phyloP scores from a whole-genome alignment of 306 rosid genomes.

The Abrus pulchellus region DNA sequence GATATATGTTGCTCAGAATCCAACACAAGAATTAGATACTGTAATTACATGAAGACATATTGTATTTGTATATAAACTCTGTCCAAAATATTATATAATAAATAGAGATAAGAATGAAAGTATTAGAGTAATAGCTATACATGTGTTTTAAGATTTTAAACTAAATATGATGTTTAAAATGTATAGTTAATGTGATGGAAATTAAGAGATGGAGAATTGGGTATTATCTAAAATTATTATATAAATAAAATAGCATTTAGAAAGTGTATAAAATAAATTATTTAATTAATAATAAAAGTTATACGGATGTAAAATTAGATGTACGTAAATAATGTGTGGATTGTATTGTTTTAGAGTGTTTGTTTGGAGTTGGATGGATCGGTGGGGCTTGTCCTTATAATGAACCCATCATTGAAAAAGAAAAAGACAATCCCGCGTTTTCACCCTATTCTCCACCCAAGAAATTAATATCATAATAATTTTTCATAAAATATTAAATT shows the following conservation, averaged over 20 bases:
- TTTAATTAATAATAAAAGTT: neutral
- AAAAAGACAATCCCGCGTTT: neutral
- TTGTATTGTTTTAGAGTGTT: neutral
- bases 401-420: constrained; percentile 2
- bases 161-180: no score
- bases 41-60: neutral
- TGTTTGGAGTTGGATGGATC: constrained; percentile 12
- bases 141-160: no score
- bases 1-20: neutral
- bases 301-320: neutral
- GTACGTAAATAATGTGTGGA: neutral
- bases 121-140: neutral
- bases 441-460: neutral
- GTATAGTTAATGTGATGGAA: no score
- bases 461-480: no score
- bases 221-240: no score
- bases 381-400: constrained; percentile 26
- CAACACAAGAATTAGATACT: neutral
- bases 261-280: neutral
- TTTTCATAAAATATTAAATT: no score
- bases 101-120: neutral
- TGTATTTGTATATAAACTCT: no score
- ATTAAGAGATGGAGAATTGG: no score
- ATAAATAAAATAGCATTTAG: neutral
- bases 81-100: no score